Base-by-base conservation (phyloP, 1,284 basidiomycete genomes). In the Violaceomyces palustris region DNA sequence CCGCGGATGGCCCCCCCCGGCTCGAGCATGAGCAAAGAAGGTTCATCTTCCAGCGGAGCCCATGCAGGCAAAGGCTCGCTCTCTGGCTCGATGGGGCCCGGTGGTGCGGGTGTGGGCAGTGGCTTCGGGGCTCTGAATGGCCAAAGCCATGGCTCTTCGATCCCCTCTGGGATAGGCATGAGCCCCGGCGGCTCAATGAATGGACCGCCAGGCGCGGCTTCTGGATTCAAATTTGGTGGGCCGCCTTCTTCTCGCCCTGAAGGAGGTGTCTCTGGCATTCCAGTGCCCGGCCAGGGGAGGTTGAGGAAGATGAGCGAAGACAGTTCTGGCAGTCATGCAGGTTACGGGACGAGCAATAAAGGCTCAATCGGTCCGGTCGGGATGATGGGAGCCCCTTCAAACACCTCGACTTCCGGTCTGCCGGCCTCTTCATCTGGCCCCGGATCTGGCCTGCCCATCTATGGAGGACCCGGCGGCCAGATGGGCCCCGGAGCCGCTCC, bases 161-260 rank as follows among this genome's bases (percentile, higher is more conserved):
- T 32, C 33, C 18, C 40, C 40, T 39, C 33, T 35, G 8, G 46
- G 34, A n/a, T 49, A 42, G 27, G 34, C 30, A 31, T 43, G 44
- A 12, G 26, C 22, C 43, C 52, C 2, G 49, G 51, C 35, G 50
- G 49, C 26, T n/a, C n/a, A n/a, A 50, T 54, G 17, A 50, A 50
- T 9, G 60, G 45, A 26, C 49, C 47, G n/a, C 61, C 50, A 7
- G 64, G 64, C 17, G 44, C 56, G 6, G 64, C 59, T 17, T 59
- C 59, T 3, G 64, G 62, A 32, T 67, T 67, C 45, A 64, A 58
- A 29, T 67, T 67, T 35, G 64, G 64, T 14, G 62, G 62, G 11
- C 53, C 55, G 26, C 11, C 26, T 18, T 41, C 56, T 25, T 46
- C 54, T 19, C 47, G 55, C 35, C 49, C 45, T n/a, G 58, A 57